Evolutionary conservation across 1,284 basidiomycete species (phyloP).

Genomic region (Puccinia polysora): DNA sequence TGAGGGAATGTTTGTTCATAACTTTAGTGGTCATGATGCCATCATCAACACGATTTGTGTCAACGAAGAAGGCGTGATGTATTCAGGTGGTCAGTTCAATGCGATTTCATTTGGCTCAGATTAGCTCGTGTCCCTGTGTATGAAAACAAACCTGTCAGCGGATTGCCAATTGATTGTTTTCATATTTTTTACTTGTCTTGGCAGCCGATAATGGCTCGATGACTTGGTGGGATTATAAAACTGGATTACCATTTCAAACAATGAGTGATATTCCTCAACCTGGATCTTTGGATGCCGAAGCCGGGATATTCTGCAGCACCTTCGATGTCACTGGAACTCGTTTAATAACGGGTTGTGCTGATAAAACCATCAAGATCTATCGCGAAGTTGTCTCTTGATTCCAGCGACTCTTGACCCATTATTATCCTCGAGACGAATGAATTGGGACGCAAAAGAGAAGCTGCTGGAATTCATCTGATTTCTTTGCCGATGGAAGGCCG

Average conservation of each 20-base stretch:
- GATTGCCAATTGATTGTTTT: background rate
- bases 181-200: background rate
- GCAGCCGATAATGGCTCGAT: conserved; percentile 81
- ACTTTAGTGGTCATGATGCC: conserved; percentile 90
- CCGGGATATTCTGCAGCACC: conserved; percentile 81
- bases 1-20: conserved; percentile 88
- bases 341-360: conserved; percentile 90
- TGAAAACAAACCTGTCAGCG: no score
- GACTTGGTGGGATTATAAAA: conserved; percentile 88
- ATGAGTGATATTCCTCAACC: conserved; percentile 92
- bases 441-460: no score
- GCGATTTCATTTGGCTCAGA: background rate
- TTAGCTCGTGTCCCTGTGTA: background rate
- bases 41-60: conserved; percentile 95
- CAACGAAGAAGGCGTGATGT: conserved; percentile 92
- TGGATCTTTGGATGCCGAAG: conserved; percentile 91
- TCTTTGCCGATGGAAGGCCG: no score
- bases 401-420: no score
- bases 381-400: conserved; percentile 44
- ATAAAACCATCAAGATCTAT: conserved; percentile 91
- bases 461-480: no score
- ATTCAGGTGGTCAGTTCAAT: conserved; percentile 72
- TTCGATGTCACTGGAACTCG: conserved; percentile 94
- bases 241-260: conserved; percentile 90
- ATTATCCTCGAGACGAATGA: no score